phyloP scores from a whole-genome alignment of 1,284 basidiomycete genomes.

The Trametes hirsuta region DNA sequence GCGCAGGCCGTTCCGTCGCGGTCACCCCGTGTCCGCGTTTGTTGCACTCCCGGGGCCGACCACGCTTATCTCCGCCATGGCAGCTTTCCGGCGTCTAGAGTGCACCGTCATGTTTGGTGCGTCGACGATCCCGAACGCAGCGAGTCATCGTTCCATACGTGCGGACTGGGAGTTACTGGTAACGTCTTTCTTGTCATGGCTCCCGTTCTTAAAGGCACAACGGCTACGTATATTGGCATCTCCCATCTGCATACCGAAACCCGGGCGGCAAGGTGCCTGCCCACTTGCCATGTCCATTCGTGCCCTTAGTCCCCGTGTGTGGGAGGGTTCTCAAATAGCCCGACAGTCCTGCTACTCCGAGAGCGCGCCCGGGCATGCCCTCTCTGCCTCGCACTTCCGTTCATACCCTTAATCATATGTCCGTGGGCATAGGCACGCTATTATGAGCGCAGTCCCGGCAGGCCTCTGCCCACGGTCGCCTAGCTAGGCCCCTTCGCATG shows the following conservation, averaged over 20 bases:
- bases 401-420: not conserved
- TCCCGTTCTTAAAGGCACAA: too few species aligned
- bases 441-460: not conserved
- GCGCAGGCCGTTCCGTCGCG: not conserved
- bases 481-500: slow-evolving; percentile 1
- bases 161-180: too few species aligned
- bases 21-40: not conserved
- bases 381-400: not conserved
- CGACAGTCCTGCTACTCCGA: not conserved
- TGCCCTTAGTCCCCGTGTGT: not conserved
- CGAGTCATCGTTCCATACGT: not conserved
- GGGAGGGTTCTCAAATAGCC: not conserved
- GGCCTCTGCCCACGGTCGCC: not conserved
- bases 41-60: not conserved
- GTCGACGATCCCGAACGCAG: slow-evolving; percentile 12
- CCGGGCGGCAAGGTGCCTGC: not conserved
- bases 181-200: too few species aligned
- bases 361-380: not conserved
- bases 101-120: not conserved
- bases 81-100: not conserved
- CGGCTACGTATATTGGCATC: too few species aligned
- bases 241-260: too few species aligned
- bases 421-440: slow-evolving; percentile 9
- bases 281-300: not conserved
- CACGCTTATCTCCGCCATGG: not conserved